A percentile compares a stretch with the other conserved stretches of the same genome.
Evolutionary conservation across 352 stramenopile species (phyloP).

Genomic region (Globisporangium echinulatum): DNA sequence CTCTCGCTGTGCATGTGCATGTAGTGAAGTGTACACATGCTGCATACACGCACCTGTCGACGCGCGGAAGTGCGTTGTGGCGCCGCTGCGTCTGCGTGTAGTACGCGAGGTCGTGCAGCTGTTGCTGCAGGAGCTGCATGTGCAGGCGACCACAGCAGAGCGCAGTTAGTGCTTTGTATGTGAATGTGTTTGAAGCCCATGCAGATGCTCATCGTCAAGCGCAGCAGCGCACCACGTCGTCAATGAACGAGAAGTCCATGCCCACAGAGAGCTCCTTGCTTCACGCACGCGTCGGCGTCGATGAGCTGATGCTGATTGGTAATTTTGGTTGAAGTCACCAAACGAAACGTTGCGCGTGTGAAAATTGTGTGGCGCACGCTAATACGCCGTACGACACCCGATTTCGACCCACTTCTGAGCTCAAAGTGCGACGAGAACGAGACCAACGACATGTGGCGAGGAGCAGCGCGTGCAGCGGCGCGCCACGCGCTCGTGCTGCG

Average conservation of each 20-base stretch:
- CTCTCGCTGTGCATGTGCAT: not conserved
- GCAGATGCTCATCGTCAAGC: not conserved
- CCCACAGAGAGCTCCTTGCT: too few relatives aligned
- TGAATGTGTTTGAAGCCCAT: not conserved
- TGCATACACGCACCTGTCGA: conserved; percentile 39
- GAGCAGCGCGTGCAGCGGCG: conserved; percentile 1
- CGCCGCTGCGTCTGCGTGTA: conserved; percentile 43
- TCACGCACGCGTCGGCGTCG: not conserved
- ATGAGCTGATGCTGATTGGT: not conserved
- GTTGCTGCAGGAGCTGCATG: conserved; percentile 38
- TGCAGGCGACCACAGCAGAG: not conserved
- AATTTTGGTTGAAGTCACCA: conserved; percentile 9
- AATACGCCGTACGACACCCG: not conserved
- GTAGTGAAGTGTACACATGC: not conserved
- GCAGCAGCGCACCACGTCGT: conserved; percentile 5
- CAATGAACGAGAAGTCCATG: conserved; percentile 12
- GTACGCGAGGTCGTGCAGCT: conserved; percentile 57
- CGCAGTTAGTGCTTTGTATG: not conserved
- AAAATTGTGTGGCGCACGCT: not conserved
- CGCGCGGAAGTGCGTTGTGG: conserved; percentile 34
- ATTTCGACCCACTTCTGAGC: too few relatives aligned
- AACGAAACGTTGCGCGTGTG: not conserved
- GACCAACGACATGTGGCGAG: conserved; percentile 3
- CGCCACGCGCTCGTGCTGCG: not conserved
- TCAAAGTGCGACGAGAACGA: not conserved